These are phyloP conservation scores for Triticum timopheevii DNA, from an alignment of 176 grass and related monocot species.

Conservation along the genomic window DNA sequence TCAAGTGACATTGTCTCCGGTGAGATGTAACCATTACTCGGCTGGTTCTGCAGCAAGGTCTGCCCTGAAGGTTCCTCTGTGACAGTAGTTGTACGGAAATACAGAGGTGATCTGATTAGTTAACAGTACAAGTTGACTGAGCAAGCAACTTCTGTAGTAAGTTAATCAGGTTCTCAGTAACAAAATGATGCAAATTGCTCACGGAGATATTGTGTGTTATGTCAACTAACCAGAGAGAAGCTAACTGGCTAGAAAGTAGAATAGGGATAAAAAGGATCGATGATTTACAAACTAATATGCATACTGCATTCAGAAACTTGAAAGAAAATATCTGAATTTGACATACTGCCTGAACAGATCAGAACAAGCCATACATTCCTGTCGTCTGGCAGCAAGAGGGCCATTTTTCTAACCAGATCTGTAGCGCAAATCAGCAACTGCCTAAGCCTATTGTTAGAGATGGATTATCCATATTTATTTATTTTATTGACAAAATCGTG, in stretches of 20 bases:
- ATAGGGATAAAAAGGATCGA: background rate
- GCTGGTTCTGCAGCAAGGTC: background rate
- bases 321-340: background rate
- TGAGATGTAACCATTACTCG: background rate
- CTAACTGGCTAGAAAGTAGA: background rate
- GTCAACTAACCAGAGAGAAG: background rate
- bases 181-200: background rate
- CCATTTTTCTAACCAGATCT: background rate
- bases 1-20: background rate
- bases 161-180: background rate
- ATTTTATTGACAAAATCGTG: background rate
- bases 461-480: background rate
- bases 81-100: background rate
- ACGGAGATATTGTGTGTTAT: background rate
- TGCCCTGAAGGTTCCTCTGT: background rate
- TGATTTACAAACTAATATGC: background rate
- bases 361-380: background rate
- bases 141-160: background rate
- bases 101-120: background rate
- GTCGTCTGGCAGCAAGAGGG: background rate
- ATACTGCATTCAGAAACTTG: background rate
- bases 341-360: background rate
- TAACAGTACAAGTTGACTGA: background rate
- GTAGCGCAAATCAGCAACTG: background rate
- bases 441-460: background rate